Conservation (phyloP, 208 protist species). For the Wallacemonas sp. region DNA sequence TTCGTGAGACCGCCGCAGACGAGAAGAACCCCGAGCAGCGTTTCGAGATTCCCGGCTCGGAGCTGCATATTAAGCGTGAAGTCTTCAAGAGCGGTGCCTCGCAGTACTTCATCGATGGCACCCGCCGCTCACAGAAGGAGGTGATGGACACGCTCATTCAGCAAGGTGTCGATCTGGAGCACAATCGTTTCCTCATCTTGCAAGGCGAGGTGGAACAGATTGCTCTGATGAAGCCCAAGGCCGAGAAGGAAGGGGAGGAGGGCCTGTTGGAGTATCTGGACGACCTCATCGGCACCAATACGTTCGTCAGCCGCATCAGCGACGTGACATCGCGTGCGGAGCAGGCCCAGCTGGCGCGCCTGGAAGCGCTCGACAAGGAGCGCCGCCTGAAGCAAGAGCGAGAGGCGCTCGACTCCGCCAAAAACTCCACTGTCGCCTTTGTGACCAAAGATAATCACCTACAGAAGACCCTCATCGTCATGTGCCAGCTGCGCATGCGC, state of each 20-base stretch:
- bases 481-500: slow-evolving; percentile 90
- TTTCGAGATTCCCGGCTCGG: slow-evolving; percentile 86
- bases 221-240: slow-evolving; percentile 99
- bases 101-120: slow-evolving; percentile 95
- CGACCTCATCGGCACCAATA: slow-evolving; percentile 98
- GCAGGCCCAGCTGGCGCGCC: slow-evolving; percentile 89
- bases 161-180: slow-evolving; percentile 98
- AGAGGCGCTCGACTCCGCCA: slow-evolving; percentile 92
- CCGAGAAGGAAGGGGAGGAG: slow-evolving; percentile 93
- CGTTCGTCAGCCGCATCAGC: slow-evolving; percentile 93
- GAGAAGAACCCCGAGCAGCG: slow-evolving; percentile 68
- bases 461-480: slow-evolving; percentile 85
- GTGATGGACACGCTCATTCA: slow-evolving; percentile 90
- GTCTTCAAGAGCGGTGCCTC: slow-evolving; percentile 90
- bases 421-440: slow-evolving; percentile 94
- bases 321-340: slow-evolving; percentile 83
- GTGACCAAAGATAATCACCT: slow-evolving; percentile 93
- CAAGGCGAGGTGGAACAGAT: slow-evolving; percentile 99
- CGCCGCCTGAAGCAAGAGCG: slow-evolving; percentile 95
- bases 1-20: slow-evolving; percentile 82
- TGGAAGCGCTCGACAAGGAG: slow-evolving; percentile 92
- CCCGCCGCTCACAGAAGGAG: slow-evolving; percentile 67
- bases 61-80: slow-evolving; percentile 94
- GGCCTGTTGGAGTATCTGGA: slow-evolving; percentile 99
- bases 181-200: slow-evolving; percentile 99